These are phyloP conservation scores for Aureobasidium sp. DNA, from an alignment of 2,329 filamentous ascomycete species.

Conservation along the genomic window DNA sequence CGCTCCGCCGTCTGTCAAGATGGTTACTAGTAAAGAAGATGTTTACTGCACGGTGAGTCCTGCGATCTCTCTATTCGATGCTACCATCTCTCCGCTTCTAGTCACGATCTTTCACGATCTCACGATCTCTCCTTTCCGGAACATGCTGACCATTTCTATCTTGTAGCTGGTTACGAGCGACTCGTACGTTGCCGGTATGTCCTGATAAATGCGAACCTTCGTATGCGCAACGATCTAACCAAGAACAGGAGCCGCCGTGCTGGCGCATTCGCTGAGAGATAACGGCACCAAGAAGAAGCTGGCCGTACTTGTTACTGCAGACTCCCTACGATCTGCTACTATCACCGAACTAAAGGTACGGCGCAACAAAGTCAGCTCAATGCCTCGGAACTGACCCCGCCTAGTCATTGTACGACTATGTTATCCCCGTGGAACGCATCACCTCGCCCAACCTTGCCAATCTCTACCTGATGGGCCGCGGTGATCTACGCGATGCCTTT, in stretches of 20 bases:
- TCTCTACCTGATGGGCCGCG: conserved; percentile 82
- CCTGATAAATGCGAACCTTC: conserved; percentile 2
- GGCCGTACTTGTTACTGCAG: conserved; percentile 72
- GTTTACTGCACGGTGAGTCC: conserved; percentile 55
- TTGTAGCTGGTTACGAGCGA: conserved; percentile 82
- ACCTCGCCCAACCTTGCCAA: conserved; percentile 71
- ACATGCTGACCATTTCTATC: background rate
- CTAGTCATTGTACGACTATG: conserved; percentile 75
- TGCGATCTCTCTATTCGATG: background rate
- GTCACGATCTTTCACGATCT: background rate
- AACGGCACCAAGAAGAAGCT: conserved; percentile 78
- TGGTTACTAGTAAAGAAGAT: conserved; percentile 38
- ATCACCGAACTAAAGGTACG: conserved; percentile 68
- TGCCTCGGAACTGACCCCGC: conserved; percentile 17
- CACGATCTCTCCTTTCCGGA: background rate
- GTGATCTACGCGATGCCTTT: conserved; percentile 84
- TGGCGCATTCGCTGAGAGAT: conserved; percentile 92
- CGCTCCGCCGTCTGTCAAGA: conserved; percentile 14
- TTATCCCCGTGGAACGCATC: conserved; percentile 76
- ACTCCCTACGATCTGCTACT: conserved; percentile 66
- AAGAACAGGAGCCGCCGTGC: conserved; percentile 70
- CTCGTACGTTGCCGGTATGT: conserved; percentile 78
- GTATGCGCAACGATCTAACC: conserved; percentile 14
- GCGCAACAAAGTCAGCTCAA: background rate
- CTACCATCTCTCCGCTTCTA: background rate